Evolutionary conservation across 495 filamentous ascomycete genomes (phyloP), one percentile per base, ranked within the genome.

Genomic region (Penicillium robsamsonii): DNA sequence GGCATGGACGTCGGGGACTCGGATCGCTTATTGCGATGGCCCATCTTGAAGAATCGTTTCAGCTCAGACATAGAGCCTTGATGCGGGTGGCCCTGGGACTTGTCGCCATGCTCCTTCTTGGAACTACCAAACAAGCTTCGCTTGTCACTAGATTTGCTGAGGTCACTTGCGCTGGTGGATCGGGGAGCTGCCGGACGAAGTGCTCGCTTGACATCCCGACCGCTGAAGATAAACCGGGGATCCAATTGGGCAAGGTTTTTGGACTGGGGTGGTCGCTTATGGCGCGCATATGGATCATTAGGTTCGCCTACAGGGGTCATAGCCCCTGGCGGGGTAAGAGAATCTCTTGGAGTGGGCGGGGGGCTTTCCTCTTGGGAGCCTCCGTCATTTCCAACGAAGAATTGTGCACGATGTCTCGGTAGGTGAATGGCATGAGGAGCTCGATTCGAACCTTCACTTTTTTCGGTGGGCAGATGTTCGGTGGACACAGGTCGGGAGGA

Each of bases 51-150:
- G 68, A 98, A 98, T 15, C 95, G 80, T 71, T 96, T 97, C 55
- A 98, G 70, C 53, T 97, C 92, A 8, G 87, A 85, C 91, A 97
- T 97, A 7, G 95, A 96, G 25, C 89, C 86, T 55, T 92, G 90
- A 24, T 65, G 65, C 42, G 62, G 60, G 46, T 72, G 58, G 6
- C 58, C 54, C 41, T 55, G 85, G 60, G 59, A 71, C 71, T 60
- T 70, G 66, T 59, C 71, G 60, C 56, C 46, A 15, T 64, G 49
- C 12, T 81, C 76, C 55, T 78, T 77, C 51, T 79, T 81, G 56
- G 55, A 58, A 35, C 74, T 68, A 49, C 77, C 72, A 46, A 79
- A 77, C n/a, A 79, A 73, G 38, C 75, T 63, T 20, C 74, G 73
- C 57, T 76, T 77, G 6, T 82, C 72, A 35, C 65, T 70, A 22